Evolutionary conservation across 2,329 filamentous ascomycete species (phyloP), one percentile per base, ranked within the genome.

Genomic region (Botrytis pseudocinerea): DNA sequence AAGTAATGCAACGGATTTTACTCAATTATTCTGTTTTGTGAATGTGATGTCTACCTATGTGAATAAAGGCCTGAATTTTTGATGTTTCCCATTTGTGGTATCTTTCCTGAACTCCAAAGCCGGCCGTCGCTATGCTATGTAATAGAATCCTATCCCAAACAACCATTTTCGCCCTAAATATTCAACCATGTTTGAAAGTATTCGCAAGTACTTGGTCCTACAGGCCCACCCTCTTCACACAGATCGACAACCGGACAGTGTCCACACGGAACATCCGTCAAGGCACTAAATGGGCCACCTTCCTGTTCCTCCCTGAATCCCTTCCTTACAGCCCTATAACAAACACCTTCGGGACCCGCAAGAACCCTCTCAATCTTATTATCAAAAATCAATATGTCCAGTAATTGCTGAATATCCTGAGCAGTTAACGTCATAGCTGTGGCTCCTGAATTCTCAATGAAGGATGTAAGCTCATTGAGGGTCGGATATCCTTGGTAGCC

Each of bases 181-280:
- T 84, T 87, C 63, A 98, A 83, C 96, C 96, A 99, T 70, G 91
- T 88, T 76, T 92, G 88, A 80, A 97, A 98, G 81, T 99, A 99
- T 71, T 94, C 92, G 82, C 96, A 99, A 69, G 92, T 97, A 76
- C 90, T 92, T 0, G 95, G 93, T 79, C 92, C 97, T 35, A 99
- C 94, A 0, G 94, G 93, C 0, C 95, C 95, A 10, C 94, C 94
- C 74, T 97, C 93, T 76, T 93, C 92, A 81, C 96, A 99, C 2
- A 98, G 87, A 73, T 96, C 92, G 81, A 97, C 97, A 3, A 98
- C 95, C 0, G 96, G 96, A 82, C 96, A 99, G 72, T 90, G 87
- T 2, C 95, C 95, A 82, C 96, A 99, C 1, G 96, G 96, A 3
- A 92, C 91, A 82, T 98, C 94, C 2, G 93, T 97, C 77, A 91